phyloP scores from a whole-genome alignment of 305 asterid species.

The Lippia alba region DNA sequence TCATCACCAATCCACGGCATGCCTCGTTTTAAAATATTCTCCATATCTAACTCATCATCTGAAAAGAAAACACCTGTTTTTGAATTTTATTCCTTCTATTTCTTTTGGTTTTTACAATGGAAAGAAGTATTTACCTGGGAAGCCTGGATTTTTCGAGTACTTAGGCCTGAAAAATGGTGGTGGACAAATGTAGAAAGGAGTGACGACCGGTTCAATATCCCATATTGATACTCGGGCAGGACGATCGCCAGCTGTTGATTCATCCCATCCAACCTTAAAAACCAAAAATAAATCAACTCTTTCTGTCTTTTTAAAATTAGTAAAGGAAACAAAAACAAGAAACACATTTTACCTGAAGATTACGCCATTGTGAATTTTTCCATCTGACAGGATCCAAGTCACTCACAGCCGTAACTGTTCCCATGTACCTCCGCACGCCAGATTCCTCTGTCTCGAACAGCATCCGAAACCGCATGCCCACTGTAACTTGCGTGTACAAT shows the following conservation, averaged over 20 bases:
- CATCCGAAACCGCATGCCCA: conserved; percentile 95
- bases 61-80: not conserved
- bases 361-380: conserved; percentile 97
- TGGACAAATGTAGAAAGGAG: conserved; percentile 95
- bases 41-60: conserved; percentile 82
- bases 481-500: conserved; percentile 82
- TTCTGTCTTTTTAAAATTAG: too few species aligned
- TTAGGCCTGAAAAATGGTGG: conserved; percentile 92
- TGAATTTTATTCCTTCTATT: too few species aligned
- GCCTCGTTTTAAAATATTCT: conserved; percentile 69
- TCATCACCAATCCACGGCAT: conserved; percentile 91
- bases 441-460: conserved; percentile 96
- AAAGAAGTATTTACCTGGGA: conserved; percentile 56
- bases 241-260: conserved; percentile 97
- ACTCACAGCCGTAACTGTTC: conserved; percentile 79
- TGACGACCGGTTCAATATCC: conserved; percentile 89
- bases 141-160: conserved; percentile 76
- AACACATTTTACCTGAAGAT: conserved; percentile 72
- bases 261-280: conserved; percentile 97
- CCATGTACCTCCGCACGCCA: conserved; percentile 95
- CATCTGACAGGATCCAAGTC: conserved; percentile 88
- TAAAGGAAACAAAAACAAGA: too few species aligned
- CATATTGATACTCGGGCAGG: conserved; percentile 90
- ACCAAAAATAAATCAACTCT: not conserved
- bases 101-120: not conserved